Conservation (phyloP, 2,329 filamentous ascomycete species). For the Alternaria arbusti region DNA sequence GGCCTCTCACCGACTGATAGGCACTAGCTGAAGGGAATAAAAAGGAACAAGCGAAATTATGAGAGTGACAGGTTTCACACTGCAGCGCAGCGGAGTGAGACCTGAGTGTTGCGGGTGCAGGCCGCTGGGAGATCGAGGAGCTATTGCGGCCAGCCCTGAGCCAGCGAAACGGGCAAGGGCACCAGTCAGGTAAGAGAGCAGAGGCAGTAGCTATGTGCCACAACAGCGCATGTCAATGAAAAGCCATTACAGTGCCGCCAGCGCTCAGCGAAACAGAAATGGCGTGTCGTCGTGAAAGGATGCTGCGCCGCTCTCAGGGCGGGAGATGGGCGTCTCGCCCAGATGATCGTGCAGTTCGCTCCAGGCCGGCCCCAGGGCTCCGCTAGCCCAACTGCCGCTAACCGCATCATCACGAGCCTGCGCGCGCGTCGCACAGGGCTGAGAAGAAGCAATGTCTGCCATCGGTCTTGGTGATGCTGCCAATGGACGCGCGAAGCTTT, state of each 20-base stretch:
- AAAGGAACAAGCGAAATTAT: neutral
- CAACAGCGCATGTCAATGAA: slow-evolving; percentile 5
- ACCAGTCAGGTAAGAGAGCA: slow-evolving; percentile 5
- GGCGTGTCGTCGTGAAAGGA: neutral
- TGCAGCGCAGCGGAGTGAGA: neutral
- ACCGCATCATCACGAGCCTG: slow-evolving; percentile 1
- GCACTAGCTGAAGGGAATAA: neutral
- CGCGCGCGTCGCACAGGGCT: neutral
- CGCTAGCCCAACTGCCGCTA: slow-evolving; percentile 2
- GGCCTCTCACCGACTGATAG: neutral
- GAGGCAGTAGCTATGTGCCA: slow-evolving; percentile 15
- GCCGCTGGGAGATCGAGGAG: slow-evolving; percentile 9
- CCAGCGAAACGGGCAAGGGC: slow-evolving; percentile 16
- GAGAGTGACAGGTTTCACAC: neutral
- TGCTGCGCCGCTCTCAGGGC: slow-evolving; percentile 5
- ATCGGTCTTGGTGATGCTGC: neutral
- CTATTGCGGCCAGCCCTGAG: slow-evolving; percentile 5
- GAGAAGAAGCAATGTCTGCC: slow-evolving; percentile 2
- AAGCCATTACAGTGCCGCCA: slow-evolving; percentile 4
- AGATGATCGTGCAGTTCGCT: slow-evolving; percentile 3
- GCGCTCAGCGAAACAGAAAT: neutral
- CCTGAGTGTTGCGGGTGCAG: slow-evolving; percentile 9
- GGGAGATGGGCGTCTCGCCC: slow-evolving; percentile 17
- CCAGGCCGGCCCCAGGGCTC: neutral
- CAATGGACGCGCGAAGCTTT: neutral